Evolutionary conservation across 805 yeast genomes (phyloP).

Genomic region (Ogataea methylovora): DNA sequence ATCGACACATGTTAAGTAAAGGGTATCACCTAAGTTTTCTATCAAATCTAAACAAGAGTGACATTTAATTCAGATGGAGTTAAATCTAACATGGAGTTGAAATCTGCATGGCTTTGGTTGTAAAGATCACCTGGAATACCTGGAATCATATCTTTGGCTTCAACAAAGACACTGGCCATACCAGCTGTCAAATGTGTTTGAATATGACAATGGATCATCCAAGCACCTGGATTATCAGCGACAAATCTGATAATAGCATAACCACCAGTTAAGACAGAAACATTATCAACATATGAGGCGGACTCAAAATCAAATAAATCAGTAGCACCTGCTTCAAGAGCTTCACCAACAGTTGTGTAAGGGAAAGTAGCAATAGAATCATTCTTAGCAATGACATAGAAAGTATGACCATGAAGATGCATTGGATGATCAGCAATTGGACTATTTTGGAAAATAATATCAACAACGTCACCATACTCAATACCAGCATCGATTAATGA

Average conservation of each 20-base stretch:
- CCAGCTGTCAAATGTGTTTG: conserved; percentile 73
- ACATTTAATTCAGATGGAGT: no score
- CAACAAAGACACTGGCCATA: no score
- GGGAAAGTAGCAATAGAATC: conserved; percentile 32
- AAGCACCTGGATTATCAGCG: conserved; percentile 90
- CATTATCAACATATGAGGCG: conserved; percentile 77
- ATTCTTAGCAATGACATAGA: conserved; percentile 61
- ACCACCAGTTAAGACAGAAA: conserved; percentile 67
- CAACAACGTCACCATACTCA: conserved; percentile 58
- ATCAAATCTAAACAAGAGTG: no score
- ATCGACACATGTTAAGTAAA: no score
- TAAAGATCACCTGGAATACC: no score
- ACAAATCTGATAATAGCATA: conserved; percentile 72
- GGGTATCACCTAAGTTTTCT: no score
- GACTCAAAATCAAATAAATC: conserved; percentile 24
- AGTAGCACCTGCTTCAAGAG: no score
- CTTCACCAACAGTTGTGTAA: no score
- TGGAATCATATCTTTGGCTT: no score
- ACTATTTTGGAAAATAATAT: conserved; percentile 67
- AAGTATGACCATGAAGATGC: conserved; percentile 89
- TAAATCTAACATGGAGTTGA: no score
- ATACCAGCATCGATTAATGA: no score
- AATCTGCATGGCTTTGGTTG: no score
- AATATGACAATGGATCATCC: conserved; percentile 95
- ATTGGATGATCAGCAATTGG: conserved; percentile 95